These are phyloP conservation scores for Verticillium klebahnii DNA, from an alignment of 2,329 filamentous ascomycete species.

Conservation along the genomic window DNA sequence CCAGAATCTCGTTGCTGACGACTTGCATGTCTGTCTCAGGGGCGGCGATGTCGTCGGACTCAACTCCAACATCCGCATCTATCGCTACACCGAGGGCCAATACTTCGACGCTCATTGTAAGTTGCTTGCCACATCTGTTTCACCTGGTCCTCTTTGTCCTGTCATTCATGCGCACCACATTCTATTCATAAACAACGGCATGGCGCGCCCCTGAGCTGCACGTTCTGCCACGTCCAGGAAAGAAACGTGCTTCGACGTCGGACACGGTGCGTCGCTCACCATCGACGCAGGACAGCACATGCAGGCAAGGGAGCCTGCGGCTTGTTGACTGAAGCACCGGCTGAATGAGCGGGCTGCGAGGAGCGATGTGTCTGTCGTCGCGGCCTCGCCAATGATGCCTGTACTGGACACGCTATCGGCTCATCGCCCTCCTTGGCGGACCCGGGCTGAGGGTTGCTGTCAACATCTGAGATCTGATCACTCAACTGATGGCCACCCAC, in stretches of 20 bases:
- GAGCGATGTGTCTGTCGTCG: background rate
- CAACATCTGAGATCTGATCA: background rate
- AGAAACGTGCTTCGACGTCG: background rate
- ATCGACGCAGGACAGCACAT: no score
- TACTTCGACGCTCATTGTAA: slow-evolving; percentile 91
- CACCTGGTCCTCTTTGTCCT: background rate
- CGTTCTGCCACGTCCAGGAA: background rate
- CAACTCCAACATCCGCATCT: slow-evolving; percentile 84
- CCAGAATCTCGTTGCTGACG: background rate
- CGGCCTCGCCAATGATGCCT: background rate
- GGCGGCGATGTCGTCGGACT: slow-evolving; percentile 79
- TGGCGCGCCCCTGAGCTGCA: background rate
- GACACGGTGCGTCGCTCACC: background rate
- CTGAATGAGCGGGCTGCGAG: background rate
- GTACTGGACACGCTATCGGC: background rate
- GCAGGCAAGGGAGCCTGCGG: no score
- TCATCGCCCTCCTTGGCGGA: background rate
- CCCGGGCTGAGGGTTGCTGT: background rate
- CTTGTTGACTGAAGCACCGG: no score
- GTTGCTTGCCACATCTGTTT: slow-evolving; percentile 20
- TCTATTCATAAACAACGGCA: background rate
- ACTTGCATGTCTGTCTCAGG: slow-evolving; percentile 46
- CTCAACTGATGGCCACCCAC: background rate
- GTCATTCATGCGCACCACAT: background rate
- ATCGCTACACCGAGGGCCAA: slow-evolving; percentile 79